Conservation (phyloP, 495 filamentous ascomycete genomes). For the Aspergillus ellipticus region DNA sequence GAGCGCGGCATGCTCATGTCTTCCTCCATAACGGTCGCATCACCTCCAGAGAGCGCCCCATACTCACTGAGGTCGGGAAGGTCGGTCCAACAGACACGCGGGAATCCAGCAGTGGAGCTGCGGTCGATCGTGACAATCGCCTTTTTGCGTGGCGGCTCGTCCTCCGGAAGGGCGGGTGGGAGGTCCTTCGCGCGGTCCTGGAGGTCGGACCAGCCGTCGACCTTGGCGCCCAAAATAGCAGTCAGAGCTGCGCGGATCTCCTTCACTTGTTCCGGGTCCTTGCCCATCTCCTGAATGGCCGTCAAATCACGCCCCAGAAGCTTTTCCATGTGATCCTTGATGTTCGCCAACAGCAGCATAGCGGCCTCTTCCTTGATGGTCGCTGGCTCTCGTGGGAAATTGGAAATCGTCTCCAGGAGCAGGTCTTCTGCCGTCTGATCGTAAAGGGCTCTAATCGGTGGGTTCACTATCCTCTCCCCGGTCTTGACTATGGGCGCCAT, state of each 20-base stretch:
- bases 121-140: slow-evolving; percentile 44
- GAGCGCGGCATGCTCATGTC: slow-evolving; percentile 52
- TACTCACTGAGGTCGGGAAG: slow-evolving; percentile 46
- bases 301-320: slow-evolving; percentile 43
- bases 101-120: slow-evolving; percentile 40
- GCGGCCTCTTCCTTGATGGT: slow-evolving; percentile 49
- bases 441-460: slow-evolving; percentile 43
- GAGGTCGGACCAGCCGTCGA: slow-evolving; percentile 46
- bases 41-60: slow-evolving; percentile 26
- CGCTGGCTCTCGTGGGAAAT: slow-evolving; percentile 44
- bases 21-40: slow-evolving; percentile 41
- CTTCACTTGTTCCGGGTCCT: slow-evolving; percentile 46
- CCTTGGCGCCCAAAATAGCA: slow-evolving; percentile 45
- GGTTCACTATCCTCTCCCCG: slow-evolving; percentile 44
- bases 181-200: slow-evolving; percentile 42
- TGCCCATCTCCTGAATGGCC: slow-evolving; percentile 48
- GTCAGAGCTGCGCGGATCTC: slow-evolving; percentile 45
- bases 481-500: slow-evolving; percentile 43
- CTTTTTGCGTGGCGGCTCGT: slow-evolving; percentile 39
- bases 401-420: slow-evolving; percentile 45
- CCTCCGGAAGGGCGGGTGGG: slow-evolving; percentile 39
- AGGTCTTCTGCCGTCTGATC: slow-evolving; percentile 48
- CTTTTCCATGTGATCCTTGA: slow-evolving; percentile 51
- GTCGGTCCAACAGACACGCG: slow-evolving; percentile 46
- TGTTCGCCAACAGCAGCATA: slow-evolving; percentile 47